Evolutionary conservation across 148 eudicot species (phyloP).

Genomic region (Vaccinium macrocarpon): DNA sequence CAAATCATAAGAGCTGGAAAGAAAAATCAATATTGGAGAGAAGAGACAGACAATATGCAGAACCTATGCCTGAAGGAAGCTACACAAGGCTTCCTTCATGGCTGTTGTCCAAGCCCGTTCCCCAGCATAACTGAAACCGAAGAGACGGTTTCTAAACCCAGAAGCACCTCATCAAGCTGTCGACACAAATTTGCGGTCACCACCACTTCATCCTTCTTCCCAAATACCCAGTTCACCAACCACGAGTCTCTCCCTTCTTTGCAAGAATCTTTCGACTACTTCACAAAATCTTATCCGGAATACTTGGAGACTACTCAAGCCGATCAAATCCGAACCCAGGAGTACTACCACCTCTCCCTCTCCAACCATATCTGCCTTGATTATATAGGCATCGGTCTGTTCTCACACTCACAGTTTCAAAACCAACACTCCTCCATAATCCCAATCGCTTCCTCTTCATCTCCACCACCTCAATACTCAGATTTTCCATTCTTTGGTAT

Average conservation of each 20-base stretch:
- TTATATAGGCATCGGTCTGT: conserved; percentile 84
- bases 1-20: conserved; percentile 7
- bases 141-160: conserved; percentile 27
- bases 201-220: conserved; percentile 64
- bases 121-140: conserved; percentile 33
- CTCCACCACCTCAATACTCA: conserved; percentile 37
- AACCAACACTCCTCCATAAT: conserved; percentile 28
- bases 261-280: conserved; percentile 62
- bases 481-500: conserved; percentile 62
- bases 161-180: conserved; percentile 48
- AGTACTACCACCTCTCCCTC: conserved; percentile 61
- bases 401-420: conserved; percentile 74
- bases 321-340: conserved; percentile 62
- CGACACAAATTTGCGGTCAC: conserved; percentile 47
- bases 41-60: conserved; percentile 37
- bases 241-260: conserved; percentile 74
- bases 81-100: conserved; percentile 44
- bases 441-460: conserved; percentile 42
- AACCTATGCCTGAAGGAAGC: conserved; percentile 55
- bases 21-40: neutral
- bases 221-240: conserved; percentile 63
- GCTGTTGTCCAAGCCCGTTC: conserved; percentile 55
- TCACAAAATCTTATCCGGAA: conserved; percentile 62
- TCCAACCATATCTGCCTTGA: conserved; percentile 81
- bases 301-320: conserved; percentile 50